A percentile compares a stretch with the other conserved stretches of the same genome.
phyloP scores from a whole-genome alignment of 2,329 filamentous ascomycete species.

The Coleophoma eucalyptorum region DNA sequence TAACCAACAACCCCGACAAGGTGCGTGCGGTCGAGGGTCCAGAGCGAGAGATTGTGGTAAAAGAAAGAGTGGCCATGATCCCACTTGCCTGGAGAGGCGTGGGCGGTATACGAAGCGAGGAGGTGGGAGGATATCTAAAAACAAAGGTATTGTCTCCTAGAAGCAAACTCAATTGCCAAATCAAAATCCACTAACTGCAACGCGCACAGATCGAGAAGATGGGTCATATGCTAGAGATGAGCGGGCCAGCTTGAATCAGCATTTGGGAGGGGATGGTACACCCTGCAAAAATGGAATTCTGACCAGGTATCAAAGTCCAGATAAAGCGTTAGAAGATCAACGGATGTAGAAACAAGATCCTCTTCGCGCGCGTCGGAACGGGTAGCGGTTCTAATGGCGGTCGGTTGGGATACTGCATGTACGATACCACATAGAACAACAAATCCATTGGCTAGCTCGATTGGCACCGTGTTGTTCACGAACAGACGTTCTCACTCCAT shows the following conservation, averaged over 20 bases:
- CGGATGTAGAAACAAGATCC: too few species aligned
- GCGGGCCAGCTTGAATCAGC: neutral
- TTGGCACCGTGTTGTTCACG: too few species aligned
- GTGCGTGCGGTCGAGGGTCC: constrained; percentile 91
- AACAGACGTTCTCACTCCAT: too few species aligned
- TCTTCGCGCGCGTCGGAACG: too few species aligned
- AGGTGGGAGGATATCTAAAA: constrained; percentile 87
- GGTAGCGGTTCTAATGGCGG: too few species aligned
- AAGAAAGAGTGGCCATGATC: constrained; percentile 91
- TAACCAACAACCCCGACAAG: constrained; percentile 98
- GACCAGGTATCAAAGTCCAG: too few species aligned
- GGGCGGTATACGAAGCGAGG: constrained; percentile 75
- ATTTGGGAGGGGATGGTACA: too few species aligned
- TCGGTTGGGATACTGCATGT: too few species aligned
- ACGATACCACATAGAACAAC: too few species aligned
- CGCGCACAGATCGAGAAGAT: constrained; percentile 72
- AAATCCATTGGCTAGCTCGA: too few species aligned
- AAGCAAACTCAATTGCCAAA: neutral
- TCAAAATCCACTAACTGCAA: neutral
- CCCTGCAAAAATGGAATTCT: too few species aligned
- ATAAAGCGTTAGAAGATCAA: too few species aligned
- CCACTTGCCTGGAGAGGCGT: constrained; percentile 84
- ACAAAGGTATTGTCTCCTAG: constrained; percentile 68
- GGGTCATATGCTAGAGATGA: constrained; percentile 69
- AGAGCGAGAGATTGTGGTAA: constrained; percentile 80